Base-by-base conservation (phyloP, 139 green algal species). In the Yamagishiella unicocca region DNA sequence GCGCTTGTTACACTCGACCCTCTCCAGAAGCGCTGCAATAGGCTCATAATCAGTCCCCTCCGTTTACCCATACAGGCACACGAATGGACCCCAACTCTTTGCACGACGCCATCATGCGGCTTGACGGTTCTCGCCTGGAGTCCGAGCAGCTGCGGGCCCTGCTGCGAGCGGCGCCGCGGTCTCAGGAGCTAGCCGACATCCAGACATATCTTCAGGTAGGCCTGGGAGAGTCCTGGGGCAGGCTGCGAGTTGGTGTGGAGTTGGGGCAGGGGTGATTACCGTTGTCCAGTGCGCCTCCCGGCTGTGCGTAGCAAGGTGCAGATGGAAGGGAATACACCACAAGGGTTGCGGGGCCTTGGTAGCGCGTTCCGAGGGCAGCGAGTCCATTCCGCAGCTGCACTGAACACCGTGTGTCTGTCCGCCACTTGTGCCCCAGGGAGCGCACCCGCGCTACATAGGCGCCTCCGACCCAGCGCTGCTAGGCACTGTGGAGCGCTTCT, bases 401-500 rank as follows among this genome's bases (percentile, higher is more conserved):
- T n/a, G n/a, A n/a, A n/a, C n/a, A n/a, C n/a, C n/a, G n/a, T n/a
- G n/a, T n/a, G n/a, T n/a, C n/a, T n/a, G n/a, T n/a, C n/a, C n/a
- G n/a, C n/a, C n/a, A n/a, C n/a, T n/a, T n/a, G n/a, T 37, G 40
- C 24, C 40, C 12, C 89, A 94, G 64, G 94, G 94, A 24, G 38
- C 89, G 46, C 94, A 96, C 89, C 88, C 91, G 0, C 90, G 91
- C 68, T 88, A 96, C 90, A 76, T 70, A 29, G 92, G 89, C 10
- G 24, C 93, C 27, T 85, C 75, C 38, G 92, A 96, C n/a, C 78
- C 87, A 25, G 81, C 77, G 1, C 87, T 88, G 64, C 95, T 98
- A 68, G 96, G 94, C 62, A 94, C 90, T 0, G 93, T 96, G 35
- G 96, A 98, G 90, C 90, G 93, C 22, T 98, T 96, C 91, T 97